Conservation (phyloP, 192 early-diverging fungal genomes). For the Rhizophagus clarus region DNA sequence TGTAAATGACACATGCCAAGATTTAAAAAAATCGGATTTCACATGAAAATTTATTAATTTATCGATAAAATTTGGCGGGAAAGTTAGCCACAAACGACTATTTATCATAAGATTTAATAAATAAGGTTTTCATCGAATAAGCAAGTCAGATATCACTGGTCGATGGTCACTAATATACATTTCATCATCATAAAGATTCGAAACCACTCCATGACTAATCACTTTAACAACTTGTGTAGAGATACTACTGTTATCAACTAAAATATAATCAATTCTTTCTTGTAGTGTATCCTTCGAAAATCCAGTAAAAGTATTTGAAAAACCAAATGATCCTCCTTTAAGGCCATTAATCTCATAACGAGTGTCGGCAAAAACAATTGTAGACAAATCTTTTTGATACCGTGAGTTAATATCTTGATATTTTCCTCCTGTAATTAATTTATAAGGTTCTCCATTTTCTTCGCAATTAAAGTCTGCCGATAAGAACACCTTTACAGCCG, state of each 20-base stretch:
- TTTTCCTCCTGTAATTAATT: slow-evolving; percentile 29
- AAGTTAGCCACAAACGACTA: too few relatives aligned
- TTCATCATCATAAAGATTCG: slow-evolving; percentile 41
- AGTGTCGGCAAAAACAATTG: slow-evolving; percentile 33
- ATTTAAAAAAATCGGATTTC: too few relatives aligned
- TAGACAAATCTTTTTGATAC: neutral
- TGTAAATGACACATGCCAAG: neutral
- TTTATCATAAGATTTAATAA: too few relatives aligned
- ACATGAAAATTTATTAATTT: too few relatives aligned
- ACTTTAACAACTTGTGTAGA: slow-evolving; percentile 1
- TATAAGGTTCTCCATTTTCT: slow-evolving; percentile 34
- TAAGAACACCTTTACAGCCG: slow-evolving; percentile 15
- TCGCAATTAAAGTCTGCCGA: slow-evolving; percentile 40
- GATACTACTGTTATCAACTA: slow-evolving; percentile 13
- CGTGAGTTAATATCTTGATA: neutral
- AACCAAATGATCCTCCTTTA: slow-evolving; percentile 35
- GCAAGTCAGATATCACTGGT: slow-evolving; percentile 37
- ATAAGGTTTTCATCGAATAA: slow-evolving; percentile 1
- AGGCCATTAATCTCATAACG: slow-evolving; percentile 32
- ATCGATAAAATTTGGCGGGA: too few relatives aligned
- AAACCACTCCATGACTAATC: slow-evolving; percentile 27
- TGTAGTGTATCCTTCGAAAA: slow-evolving; percentile 28
- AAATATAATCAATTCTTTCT: slow-evolving; percentile 40
- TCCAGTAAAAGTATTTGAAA: slow-evolving; percentile 40
- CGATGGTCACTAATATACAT: slow-evolving; percentile 47